Base-by-base conservation (phyloP, 306 rosid genomes). In the Vigna trinervia region DNA sequence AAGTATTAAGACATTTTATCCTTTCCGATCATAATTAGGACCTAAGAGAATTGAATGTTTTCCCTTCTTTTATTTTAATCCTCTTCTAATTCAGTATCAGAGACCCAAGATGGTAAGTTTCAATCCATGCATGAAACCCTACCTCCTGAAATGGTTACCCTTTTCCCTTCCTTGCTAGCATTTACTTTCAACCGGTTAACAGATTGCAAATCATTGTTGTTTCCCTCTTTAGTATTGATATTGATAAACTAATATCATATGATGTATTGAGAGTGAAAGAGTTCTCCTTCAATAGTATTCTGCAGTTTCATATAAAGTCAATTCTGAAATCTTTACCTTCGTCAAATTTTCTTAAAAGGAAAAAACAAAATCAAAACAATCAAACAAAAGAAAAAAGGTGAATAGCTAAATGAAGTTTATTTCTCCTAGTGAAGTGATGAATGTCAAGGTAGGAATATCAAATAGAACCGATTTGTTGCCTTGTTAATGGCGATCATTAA, bases 401-500 rank as follows among this genome's bases (percentile, higher is more conserved):
- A 62, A 66, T 41, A 46, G 30, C 47, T 34, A 45, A 39, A 54
- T 38, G 58, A 47, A 77, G 46, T 15, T 56, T 72, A 59, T 53
- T 28, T 72, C 20, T 54, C 48, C 74, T 73, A 28, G 12, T 57
- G 43, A 34, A 34, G 17, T 51, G 54, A 77, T 60, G 58, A 45
- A 79, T 50, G 63, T 80, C 77, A 63, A 26, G 56, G 43, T 12
- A 58, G 65, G 66, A 62, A 60, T 59, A 32, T 39, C 19, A 45
- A 59, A 59, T 38, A 57, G 61, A 53, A 15, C 45, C 65, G 30
- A 72, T 48, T 57, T 69, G 79, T 48, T 41, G 69, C 57, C 73
- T 69, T 58, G 74, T 82, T 54, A 58, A 73, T 69, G 79, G 74
- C 46, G 62, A 52, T 61, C 83, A 48, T 64, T 70, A 39, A 77